Base-by-base conservation (phyloP, 805 yeast species). In the Candida anglica region DNA sequence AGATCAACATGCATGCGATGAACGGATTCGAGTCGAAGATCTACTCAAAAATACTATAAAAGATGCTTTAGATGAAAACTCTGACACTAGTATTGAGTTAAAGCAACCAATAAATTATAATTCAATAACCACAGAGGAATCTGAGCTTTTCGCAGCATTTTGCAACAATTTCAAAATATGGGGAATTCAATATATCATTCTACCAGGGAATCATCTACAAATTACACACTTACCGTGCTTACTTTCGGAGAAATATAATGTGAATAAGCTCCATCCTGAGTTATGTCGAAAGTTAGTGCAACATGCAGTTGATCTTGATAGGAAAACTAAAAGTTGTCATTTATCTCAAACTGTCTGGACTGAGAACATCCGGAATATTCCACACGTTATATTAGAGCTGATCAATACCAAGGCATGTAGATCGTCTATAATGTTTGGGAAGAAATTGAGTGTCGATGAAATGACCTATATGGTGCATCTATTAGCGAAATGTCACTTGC, bases 1-100 rank as follows among this genome's bases (percentile, higher is more conserved):
- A 4, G 96, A 87, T 50, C 96, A 86, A 47, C 96, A 87, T 61
- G 95, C 95, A 0, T 76, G 81, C 34, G 94, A 84, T 56, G 95
- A 87, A 50, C 56, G 96, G 35, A 64, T 84, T 0, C 63, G 65
- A 29, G 71, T 82, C 2, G 96, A 87, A 45, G 32, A 39, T 1
- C 46, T 70, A 9, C 56, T 75, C n/a, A 41, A 50, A 21, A 64
- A 63, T 3, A 61, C 66, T 34, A 46, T 75, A 3, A 28, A 39
- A 5, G 40, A 42, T 7, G 62, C 56, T 1, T 22, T 50, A 4
- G 52, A 52, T 10, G 47, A 50, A 24, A 31, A 15, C 7, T 38
- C 49, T 5, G 27, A 6, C 7, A 3, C 46, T 54, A 11, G 38
- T 32, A 4, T 37, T 48, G 31, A 38, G 9, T 22, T 46, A 15